A percentile compares a stretch with the other conserved stretches of the same genome.
Evolutionary conservation across 805 yeast genomes (phyloP).

Genomic region (Candida wancherniae): DNA sequence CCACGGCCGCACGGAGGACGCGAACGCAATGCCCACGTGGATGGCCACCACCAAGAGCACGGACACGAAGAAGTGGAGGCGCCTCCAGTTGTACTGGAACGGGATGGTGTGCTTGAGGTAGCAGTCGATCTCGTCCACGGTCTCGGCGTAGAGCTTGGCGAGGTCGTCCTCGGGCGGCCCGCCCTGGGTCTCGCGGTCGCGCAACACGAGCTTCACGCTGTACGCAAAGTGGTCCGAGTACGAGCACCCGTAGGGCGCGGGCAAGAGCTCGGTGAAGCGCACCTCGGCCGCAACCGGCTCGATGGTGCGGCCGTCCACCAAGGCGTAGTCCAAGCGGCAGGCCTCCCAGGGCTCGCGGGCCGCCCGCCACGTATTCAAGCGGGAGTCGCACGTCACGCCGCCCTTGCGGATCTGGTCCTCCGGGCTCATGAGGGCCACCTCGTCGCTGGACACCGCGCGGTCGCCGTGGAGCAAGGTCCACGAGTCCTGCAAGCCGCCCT

Average conservation of each 20-base stretch:
- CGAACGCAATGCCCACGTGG: constrained; percentile 56
- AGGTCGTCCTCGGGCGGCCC: constrained; percentile 13
- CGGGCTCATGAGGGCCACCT: constrained; percentile 27
- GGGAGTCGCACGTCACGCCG: constrained; percentile 89
- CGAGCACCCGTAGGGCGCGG: constrained; percentile 51
- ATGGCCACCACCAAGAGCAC: constrained; percentile 39
- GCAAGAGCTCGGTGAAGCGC: constrained; percentile 64
- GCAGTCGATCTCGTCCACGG: constrained; percentile 7
- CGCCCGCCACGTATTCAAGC: constrained; percentile 80
- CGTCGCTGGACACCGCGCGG: constrained; percentile 13
- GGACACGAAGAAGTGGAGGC: constrained; percentile 57
- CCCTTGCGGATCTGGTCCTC: constrained; percentile 59
- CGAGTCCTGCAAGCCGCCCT: constrained; percentile 69
- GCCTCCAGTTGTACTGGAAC: constrained; percentile 63
- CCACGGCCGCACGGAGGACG: constrained; percentile 53
- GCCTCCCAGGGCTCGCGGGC: constrained; percentile 59
- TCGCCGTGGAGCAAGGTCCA: constrained; percentile 70
- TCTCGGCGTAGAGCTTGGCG: constrained; percentile 31
- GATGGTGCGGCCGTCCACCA: constrained; percentile 57
- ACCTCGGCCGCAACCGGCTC: constrained; percentile 61
- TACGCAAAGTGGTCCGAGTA: constrained; percentile 94
- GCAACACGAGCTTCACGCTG: constrained; percentile 26
- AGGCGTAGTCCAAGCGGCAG: constrained; percentile 84
- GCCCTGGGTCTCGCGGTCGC: constrained; percentile 3
- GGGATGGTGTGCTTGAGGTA: constrained; percentile 44